phyloP scores from a whole-genome alignment of 805 yeast genomes.

The Candida hungchunana region DNA sequence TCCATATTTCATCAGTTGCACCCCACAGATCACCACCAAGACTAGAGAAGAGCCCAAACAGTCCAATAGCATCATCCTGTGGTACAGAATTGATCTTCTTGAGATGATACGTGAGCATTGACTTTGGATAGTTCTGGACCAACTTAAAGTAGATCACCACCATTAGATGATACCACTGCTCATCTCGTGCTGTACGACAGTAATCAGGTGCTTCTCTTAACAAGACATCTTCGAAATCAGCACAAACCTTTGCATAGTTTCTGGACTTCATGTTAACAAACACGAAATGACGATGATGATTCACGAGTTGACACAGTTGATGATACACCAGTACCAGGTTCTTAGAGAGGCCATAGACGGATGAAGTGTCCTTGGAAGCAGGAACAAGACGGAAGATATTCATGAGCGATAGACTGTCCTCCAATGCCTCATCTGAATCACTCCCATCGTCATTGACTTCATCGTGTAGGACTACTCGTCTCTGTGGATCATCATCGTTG shows the following conservation, averaged over 20 bases:
- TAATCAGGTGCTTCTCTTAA: constrained; percentile 20
- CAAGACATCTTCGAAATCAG: constrained; percentile 41
- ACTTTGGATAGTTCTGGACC: constrained; percentile 22
- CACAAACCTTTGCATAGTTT: constrained; percentile 44
- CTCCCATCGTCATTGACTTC: constrained; percentile 4
- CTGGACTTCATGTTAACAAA: constrained; percentile 35
- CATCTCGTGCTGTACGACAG: constrained; percentile 7
- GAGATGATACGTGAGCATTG: constrained; percentile 14
- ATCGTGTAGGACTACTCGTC: constrained; percentile 1
- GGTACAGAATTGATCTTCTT: constrained; percentile 2
- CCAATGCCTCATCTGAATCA: constrained; percentile 3
- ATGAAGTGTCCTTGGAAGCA: not conserved
- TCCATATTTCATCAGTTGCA: constrained; percentile 7
- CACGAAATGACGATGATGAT: constrained; percentile 40
- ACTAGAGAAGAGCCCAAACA: constrained; percentile 5
- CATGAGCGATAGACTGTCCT: constrained; percentile 4
- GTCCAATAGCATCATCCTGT: constrained; percentile 1
- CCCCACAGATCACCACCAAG: constrained; percentile 4
- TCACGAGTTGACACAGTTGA: constrained; percentile 39
- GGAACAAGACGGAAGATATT: constrained; percentile 7
- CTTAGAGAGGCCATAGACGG: constrained; percentile 18
- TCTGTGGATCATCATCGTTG: constrained; percentile 1
- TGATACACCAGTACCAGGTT: constrained; percentile 33
- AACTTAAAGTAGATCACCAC: constrained; percentile 18
- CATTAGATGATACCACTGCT: constrained; percentile 16